Conservation (phyloP, 108 stramenopile genomes). For the Schizochytrium sp. region DNA sequence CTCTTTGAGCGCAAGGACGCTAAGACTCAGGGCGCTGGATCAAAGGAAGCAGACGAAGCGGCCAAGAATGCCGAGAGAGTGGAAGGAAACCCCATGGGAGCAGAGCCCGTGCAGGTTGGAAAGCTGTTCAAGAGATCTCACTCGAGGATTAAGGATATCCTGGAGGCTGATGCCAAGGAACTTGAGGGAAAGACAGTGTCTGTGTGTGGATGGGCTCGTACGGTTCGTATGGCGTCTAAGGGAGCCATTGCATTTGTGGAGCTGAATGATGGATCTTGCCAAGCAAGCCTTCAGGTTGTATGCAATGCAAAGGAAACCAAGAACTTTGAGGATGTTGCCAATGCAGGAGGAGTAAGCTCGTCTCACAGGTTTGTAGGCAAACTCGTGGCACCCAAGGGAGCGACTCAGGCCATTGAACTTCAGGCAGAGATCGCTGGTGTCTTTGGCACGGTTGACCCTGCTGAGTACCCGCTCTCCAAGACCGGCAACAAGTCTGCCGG, state of each 20-base stretch:
- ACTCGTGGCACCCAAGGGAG: slow-evolving; percentile 75
- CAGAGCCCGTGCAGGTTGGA: background rate
- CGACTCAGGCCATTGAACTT: slow-evolving; percentile 81
- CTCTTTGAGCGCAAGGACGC: background rate
- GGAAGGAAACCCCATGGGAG: slow-evolving; percentile 63
- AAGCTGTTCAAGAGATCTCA: slow-evolving; percentile 38
- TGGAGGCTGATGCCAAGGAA: slow-evolving; percentile 44
- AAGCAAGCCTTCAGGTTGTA: slow-evolving; percentile 78
- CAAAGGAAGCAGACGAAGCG: slow-evolving; percentile 20
- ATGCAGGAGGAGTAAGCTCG: slow-evolving; percentile 75
- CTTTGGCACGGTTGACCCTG: slow-evolving; percentile 75
- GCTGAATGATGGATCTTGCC: slow-evolving; percentile 84
- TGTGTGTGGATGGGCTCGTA: slow-evolving; percentile 85
- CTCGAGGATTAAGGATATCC: slow-evolving; percentile 61
- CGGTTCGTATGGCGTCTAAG: slow-evolving; percentile 77
- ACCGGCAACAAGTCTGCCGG: slow-evolving; percentile 69
- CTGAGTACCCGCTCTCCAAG: slow-evolving; percentile 74
- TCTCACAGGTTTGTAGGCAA: slow-evolving; percentile 77
- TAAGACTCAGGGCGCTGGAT: slow-evolving; percentile 40
- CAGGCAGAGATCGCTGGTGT: slow-evolving; percentile 75
- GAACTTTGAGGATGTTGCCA: slow-evolving; percentile 73
- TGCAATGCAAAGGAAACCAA: slow-evolving; percentile 66
- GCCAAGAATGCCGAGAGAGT: background rate
- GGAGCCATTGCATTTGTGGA: slow-evolving; percentile 82
- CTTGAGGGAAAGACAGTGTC: slow-evolving; percentile 76